phyloP scores from a whole-genome alignment of 768 basidiomycete species.

The Russula emetica region DNA sequence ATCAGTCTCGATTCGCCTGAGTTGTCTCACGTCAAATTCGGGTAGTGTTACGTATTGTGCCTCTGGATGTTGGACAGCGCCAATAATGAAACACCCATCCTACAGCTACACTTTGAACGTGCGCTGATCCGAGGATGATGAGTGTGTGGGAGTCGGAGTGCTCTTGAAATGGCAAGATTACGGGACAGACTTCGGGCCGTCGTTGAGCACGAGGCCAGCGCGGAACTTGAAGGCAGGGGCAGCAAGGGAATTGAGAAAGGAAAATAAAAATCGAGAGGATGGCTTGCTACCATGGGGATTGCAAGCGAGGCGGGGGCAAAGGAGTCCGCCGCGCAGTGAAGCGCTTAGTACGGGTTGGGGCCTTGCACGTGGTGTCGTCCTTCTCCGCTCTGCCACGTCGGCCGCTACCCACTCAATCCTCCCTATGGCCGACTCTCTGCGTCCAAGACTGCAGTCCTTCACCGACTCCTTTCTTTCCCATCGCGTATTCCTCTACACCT shows the following conservation, averaged over 20 bases:
- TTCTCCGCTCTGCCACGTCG: constrained; percentile 15
- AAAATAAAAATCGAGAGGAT: not conserved
- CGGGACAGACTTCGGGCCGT: not conserved
- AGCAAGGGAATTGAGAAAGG: not conserved
- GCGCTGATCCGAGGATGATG: constrained; percentile 22
- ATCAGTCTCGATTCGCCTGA: constrained; percentile 3
- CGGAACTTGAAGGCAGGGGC: not conserved
- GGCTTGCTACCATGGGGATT: constrained; percentile 17
- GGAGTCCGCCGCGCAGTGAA: not conserved
- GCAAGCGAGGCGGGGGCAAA: constrained; percentile 6
- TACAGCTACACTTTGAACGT: not conserved
- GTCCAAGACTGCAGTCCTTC: constrained; percentile 49
- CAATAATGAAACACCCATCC: constrained; percentile 8
- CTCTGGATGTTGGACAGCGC: constrained; percentile 16
- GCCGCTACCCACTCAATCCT: not conserved
- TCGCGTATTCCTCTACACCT: constrained; percentile 63
- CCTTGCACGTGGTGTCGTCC: constrained; percentile 14
- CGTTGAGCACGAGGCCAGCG: not conserved
- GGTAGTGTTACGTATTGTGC: constrained; percentile 20
- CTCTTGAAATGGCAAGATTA: constrained; percentile 15
- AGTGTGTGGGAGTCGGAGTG: constrained; percentile 7
- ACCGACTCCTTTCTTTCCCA: constrained; percentile 53
- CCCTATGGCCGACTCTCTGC: constrained; percentile 43
- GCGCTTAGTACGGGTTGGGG: not conserved
- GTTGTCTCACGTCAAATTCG: constrained; percentile 24